phyloP scores from a whole-genome alignment of 345 rosid species.

The Heritiera fomes region DNA sequence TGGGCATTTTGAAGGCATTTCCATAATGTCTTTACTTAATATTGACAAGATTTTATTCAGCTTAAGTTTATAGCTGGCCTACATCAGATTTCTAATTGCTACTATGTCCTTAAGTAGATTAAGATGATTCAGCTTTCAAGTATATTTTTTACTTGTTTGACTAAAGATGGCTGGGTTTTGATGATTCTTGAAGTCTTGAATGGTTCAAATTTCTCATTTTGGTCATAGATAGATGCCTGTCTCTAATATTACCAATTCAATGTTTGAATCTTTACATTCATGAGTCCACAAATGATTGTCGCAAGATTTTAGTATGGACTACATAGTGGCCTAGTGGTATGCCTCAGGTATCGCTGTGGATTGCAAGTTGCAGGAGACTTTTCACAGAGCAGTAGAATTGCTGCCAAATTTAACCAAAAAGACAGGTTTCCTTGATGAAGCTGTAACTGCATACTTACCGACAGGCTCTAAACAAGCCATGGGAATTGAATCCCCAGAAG shows the following conservation, averaged over 20 bases:
- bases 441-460: conserved; percentile 73
- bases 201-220: background rate
- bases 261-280: background rate
- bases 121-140: background rate
- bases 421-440: conserved; percentile 69
- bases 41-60: background rate
- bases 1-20: conserved; percentile 54
- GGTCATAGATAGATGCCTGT: background rate
- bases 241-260: too few relatives aligned
- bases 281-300: conserved; percentile 38
- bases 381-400: conserved; percentile 60
- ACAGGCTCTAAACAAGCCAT: conserved; percentile 62
- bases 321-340: conserved; percentile 69
- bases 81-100: background rate
- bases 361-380: conserved; percentile 70
- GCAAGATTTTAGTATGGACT: conserved; percentile 60
- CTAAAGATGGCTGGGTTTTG: background rate
- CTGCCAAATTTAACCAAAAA: conserved; percentile 60
- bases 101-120: background rate
- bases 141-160: background rate
- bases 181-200: conserved; percentile 6
- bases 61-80: background rate
- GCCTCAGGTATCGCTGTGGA: conserved; percentile 54
- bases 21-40: background rate
- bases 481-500: conserved; percentile 72